Evolutionary conservation across 768 basidiomycete species (phyloP).

Genomic region (Boletus huronensis): DNA sequence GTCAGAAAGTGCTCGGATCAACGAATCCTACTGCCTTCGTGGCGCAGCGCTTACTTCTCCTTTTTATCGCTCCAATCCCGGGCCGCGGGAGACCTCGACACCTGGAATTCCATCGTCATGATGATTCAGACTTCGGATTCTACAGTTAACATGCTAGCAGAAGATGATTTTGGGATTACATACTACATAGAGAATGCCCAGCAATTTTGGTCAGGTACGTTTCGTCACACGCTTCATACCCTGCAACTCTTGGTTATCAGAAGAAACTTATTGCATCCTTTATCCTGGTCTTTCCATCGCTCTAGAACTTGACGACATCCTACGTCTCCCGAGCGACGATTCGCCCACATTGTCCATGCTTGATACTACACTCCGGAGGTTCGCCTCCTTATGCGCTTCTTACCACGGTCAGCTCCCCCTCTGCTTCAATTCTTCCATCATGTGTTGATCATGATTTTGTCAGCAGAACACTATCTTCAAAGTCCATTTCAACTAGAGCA

Average conservation of each 20-base stretch:
- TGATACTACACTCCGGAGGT: conserved; percentile 76
- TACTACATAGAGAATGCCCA: conserved; percentile 81
- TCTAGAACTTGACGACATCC: conserved; percentile 83
- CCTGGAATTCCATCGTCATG: conserved; percentile 2
- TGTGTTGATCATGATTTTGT: conserved; percentile 13
- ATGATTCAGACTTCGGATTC: conserved; percentile 18
- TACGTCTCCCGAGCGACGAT: conserved; percentile 58
- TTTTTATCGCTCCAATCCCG: conserved; percentile 7
- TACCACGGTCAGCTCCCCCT: conserved; percentile 69
- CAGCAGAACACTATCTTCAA: conserved; percentile 77
- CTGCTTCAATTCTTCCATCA: neutral
- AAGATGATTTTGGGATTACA: conserved; percentile 73
- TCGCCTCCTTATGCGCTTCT: conserved; percentile 71
- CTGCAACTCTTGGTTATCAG: conserved; percentile 6
- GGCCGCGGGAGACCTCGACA: conserved; percentile 1
- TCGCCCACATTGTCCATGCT: conserved; percentile 65
- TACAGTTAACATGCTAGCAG: conserved; percentile 27
- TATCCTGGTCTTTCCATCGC: neutral
- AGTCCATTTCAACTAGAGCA: conserved; percentile 81
- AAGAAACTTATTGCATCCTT: conserved; percentile 3
- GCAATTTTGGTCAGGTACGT: conserved; percentile 88
- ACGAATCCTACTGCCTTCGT: neutral
- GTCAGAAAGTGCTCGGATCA: neutral
- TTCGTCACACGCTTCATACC: conserved; percentile 1
- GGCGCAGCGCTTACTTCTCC: neutral